Conservation (phyloP, 2,329 filamentous ascomycete species). For the Didymella segeticola region DNA sequence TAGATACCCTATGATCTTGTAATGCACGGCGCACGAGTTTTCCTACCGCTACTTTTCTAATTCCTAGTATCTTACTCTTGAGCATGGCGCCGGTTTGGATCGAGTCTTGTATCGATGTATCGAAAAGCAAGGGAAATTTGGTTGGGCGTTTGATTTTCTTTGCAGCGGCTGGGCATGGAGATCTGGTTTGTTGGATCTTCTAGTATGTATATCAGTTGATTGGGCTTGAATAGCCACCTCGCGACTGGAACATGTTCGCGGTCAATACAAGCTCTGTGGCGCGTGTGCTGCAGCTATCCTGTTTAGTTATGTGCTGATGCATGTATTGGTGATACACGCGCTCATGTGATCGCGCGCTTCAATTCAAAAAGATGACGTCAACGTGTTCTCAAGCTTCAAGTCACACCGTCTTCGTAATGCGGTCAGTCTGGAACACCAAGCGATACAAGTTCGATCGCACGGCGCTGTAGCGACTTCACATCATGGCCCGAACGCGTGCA, state of each 20-base stretch:
- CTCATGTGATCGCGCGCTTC: slow-evolving; percentile 3
- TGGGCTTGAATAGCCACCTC: no score
- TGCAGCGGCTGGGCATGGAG: not conserved
- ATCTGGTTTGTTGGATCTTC: not conserved
- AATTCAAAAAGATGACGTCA: slow-evolving; percentile 6
- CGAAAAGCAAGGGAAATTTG: not conserved
- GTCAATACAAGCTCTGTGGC: slow-evolving; percentile 1
- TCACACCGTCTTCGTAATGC: not conserved
- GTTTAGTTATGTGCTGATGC: not conserved
- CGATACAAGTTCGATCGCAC: not conserved
- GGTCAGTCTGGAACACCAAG: not conserved
- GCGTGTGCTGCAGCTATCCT: not conserved
- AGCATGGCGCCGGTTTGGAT: slow-evolving; percentile 15
- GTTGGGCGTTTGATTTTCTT: not conserved
- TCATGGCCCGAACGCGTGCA: slow-evolving; percentile 28
- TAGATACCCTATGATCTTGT: slow-evolving; percentile 20
- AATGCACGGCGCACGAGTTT: slow-evolving; percentile 13
- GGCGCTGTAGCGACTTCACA: not conserved
- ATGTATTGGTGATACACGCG: not conserved
- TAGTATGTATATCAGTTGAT: not conserved
- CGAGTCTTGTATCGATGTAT: not conserved
- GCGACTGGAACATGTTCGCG: not conserved
- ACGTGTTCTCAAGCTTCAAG: not conserved
- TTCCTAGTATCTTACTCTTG: slow-evolving; percentile 1
- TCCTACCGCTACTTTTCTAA: slow-evolving; percentile 3